Percentiles rank a stretch among this genome's conserved stretches.
Evolutionary conservation across 2,329 filamentous ascomycete species (phyloP).

Genomic region (Venturia oleaginea): DNA sequence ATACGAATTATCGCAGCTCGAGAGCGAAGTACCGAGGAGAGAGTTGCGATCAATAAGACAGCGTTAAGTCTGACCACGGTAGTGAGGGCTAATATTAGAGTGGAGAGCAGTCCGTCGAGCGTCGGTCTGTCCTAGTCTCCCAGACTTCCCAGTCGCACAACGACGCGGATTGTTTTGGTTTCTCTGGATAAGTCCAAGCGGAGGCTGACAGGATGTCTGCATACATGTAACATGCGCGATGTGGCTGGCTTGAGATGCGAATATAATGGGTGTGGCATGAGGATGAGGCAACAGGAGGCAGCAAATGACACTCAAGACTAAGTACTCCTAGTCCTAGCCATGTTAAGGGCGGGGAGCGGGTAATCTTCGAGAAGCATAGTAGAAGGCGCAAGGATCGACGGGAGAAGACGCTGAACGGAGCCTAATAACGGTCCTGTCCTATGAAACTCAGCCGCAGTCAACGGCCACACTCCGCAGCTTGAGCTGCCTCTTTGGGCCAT

Average conservation of each 20-base stretch:
- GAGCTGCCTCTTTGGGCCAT: neutral
- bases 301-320: neutral
- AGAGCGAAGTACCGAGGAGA: neutral
- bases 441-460: neutral
- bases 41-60: neutral
- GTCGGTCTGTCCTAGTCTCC: neutral
- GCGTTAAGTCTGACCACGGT: neutral
- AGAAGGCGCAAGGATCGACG: neutral
- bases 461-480: neutral
- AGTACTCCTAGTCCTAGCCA: too few relatives aligned
- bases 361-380: conserved; percentile 1
- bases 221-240: neutral
- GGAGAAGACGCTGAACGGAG: neutral
- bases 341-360: neutral
- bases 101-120: neutral
- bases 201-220: neutral
- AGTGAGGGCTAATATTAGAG: conserved; percentile 5
- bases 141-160: neutral
- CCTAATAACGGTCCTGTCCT: neutral
- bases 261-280: neutral
- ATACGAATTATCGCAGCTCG: neutral
- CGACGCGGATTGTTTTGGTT: too few relatives aligned
- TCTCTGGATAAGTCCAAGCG: neutral
- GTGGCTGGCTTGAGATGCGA: neutral
- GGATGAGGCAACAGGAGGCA: neutral